phyloP scores from a whole-genome alignment of 495 filamentous ascomycete genomes.

The Penicillium crystallinum region DNA sequence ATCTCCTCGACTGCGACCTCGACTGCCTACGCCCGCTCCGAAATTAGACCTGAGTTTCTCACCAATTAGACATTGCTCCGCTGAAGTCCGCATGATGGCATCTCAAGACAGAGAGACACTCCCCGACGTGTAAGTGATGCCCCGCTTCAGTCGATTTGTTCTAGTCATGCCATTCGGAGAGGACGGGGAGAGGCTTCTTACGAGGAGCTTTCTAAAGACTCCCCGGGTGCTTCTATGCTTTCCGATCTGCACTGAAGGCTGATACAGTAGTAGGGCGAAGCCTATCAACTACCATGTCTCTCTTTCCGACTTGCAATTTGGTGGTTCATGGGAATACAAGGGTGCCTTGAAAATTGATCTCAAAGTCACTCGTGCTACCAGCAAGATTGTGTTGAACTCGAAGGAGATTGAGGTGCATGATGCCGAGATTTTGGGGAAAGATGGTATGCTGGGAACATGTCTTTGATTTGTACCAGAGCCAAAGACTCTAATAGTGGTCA shows the following conservation, averaged over 20 bases:
- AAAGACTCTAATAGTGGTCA: slow-evolving; percentile 6
- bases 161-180: too few relatives aligned
- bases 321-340: slow-evolving; percentile 70
- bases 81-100: slow-evolving; percentile 42
- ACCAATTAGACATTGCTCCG: slow-evolving; percentile 30
- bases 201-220: too few relatives aligned
- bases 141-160: background rate
- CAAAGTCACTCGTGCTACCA: slow-evolving; percentile 56
- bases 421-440: slow-evolving; percentile 29
- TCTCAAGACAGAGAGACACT: slow-evolving; percentile 47
- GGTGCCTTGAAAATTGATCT: slow-evolving; percentile 65
- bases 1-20: slow-evolving; percentile 17
- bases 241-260: background rate
- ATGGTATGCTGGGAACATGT: slow-evolving; percentile 21
- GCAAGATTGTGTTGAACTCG: slow-evolving; percentile 69
- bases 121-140: slow-evolving; percentile 44
- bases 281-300: slow-evolving; percentile 81
- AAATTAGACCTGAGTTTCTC: slow-evolving; percentile 10
- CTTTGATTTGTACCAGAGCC: background rate
- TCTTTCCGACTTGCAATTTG: slow-evolving; percentile 71
- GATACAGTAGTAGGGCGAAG: slow-evolving; percentile 54
- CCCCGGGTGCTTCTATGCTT: too few relatives aligned
- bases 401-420: slow-evolving; percentile 41
- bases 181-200: too few relatives aligned
- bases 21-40: slow-evolving; percentile 11